Percentiles rank a stretch among this genome's conserved stretches.
Conservation (phyloP, 331 rosid genomes). For the Quercus tomentella region DNA sequence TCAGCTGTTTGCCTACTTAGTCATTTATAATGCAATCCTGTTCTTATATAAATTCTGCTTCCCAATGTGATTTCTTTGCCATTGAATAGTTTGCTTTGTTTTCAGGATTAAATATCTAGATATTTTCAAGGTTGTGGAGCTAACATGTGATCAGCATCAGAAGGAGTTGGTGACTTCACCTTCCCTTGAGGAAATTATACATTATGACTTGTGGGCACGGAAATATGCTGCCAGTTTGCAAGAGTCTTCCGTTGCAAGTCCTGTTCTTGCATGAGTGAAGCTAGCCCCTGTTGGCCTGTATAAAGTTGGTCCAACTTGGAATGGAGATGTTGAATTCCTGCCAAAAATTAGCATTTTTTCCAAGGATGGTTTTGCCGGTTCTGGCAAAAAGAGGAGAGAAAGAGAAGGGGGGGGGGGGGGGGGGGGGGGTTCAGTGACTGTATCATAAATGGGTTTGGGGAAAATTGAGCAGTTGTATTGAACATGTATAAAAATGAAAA, state of each 20-base stretch:
- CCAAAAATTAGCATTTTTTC: not conserved
- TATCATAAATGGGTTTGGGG: not conserved
- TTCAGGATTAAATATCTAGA: slow-evolving; percentile 83
- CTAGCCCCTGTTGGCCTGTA: not conserved
- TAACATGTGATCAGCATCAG: slow-evolving; percentile 71
- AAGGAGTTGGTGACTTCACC: slow-evolving; percentile 56
- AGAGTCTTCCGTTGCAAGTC: slow-evolving; percentile 31
- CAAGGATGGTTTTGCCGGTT: not conserved
- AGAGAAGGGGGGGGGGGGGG: not conserved
- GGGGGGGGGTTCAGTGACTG: not conserved
- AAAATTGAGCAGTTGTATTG: slow-evolving; percentile 15
- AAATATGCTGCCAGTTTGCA: slow-evolving; percentile 64
- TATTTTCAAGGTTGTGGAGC: slow-evolving; percentile 85
- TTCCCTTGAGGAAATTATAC: slow-evolving; percentile 89
- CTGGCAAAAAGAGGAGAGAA: not conserved
- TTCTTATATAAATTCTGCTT: not conserved
- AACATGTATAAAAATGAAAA: slow-evolving; percentile 8
- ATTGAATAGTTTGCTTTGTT: slow-evolving; percentile 5
- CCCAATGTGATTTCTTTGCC: not conserved
- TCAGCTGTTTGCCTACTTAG: not conserved
- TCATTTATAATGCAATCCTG: not conserved
- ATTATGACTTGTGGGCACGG: slow-evolving; percentile 86
- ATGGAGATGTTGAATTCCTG: not conserved
- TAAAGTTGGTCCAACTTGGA: not conserved
- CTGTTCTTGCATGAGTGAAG: slow-evolving; percentile 50